These are phyloP conservation scores for Akebia trifoliata DNA, from an alignment of 164 flowering plant species.

Conservation along the genomic window DNA sequence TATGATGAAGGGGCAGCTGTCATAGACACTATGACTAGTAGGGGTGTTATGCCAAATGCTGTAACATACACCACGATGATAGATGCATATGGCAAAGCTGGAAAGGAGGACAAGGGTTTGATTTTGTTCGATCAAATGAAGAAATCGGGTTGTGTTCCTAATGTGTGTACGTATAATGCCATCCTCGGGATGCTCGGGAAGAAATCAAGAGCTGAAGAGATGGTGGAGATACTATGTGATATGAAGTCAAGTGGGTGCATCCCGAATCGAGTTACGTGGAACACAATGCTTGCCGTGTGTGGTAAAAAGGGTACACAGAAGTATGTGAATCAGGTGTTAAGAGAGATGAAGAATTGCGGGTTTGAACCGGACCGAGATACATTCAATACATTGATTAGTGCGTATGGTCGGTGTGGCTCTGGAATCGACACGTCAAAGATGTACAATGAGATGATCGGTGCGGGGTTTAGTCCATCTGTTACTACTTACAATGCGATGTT, in stretches of 20 bases:
- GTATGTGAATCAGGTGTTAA: conserved; percentile 55
- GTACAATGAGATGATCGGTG: conserved; percentile 64
- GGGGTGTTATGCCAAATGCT: conserved; percentile 72
- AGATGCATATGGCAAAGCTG: conserved; percentile 78
- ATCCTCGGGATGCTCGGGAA: conserved; percentile 81
- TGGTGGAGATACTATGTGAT: conserved; percentile 61
- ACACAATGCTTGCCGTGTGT: conserved; percentile 78
- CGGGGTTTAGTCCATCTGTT: conserved; percentile 71
- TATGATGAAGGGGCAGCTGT: conserved; percentile 71
- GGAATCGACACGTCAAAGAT: conserved; percentile 48
- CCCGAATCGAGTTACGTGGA: conserved; percentile 87
- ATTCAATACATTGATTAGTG: conserved; percentile 73
- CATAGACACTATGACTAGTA: conserved; percentile 54
- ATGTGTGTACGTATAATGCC: conserved; percentile 74
- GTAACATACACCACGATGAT: conserved; percentile 85
- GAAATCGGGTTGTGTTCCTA: conserved; percentile 73
- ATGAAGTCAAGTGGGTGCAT: conserved; percentile 69
- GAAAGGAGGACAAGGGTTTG: conserved; percentile 70
- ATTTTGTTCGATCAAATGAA: conserved; percentile 63
- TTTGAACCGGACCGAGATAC: conserved; percentile 90
- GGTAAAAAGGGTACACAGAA: conserved; percentile 62
- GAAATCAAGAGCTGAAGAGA: conserved; percentile 59
- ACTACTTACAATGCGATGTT: conserved; percentile 79
- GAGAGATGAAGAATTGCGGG: conserved; percentile 88
- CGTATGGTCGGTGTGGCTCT: conserved; percentile 81